Evolutionary conservation across 1,139 yeast species (phyloP), one percentile per base, ranked within the genome.

Genomic region (Torulaspora globosa): DNA sequence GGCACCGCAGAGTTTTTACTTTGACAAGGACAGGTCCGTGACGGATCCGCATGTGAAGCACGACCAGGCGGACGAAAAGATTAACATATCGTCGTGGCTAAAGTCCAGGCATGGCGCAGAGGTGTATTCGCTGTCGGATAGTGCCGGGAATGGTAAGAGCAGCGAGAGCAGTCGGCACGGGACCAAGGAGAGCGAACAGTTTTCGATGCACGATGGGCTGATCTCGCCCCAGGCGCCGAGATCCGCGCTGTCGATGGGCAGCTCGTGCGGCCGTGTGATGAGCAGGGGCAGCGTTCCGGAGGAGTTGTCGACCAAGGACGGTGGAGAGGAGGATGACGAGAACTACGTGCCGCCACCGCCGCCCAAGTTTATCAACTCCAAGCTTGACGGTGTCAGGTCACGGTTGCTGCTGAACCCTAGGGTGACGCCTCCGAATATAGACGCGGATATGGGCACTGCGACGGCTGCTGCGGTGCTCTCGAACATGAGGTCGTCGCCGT

Each of bases 401-500:
- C 49, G 66, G 36, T 44, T 62, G 19, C 45, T 63, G 19, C 46
- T 54, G 28, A 53, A 56, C 34, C 61, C 65, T 19, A 46, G 51
- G 24, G 38, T 50, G 4, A 38, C 46, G 14, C 32, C 52, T 2
- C 41, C 51, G 4, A 47, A 46, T 28, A 47, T 47, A 5, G 55
- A 51, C 30, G 60, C 56, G 15, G 60, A 58, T 30, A 43, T 58
- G 42, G 66, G 60, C 18, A 53, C 54, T 12, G 66, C 66, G 7
- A 50, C 53, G 19, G 67, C 66, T 0, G 68, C 65, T 5, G 65
- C 60, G 2, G 65, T 61, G 2, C 44, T 63, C 23, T 63, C 67
- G 7, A 60, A 55, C 38, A 57, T 63, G 63, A 55, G 66, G 41
- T 63, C 67, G 12, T 62, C 66, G 3, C 65, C 68, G 3, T 63